These are phyloP conservation scores for Rosa chinensis DNA, from an alignment of 306 rosid genomes.

Conservation along the genomic window DNA sequence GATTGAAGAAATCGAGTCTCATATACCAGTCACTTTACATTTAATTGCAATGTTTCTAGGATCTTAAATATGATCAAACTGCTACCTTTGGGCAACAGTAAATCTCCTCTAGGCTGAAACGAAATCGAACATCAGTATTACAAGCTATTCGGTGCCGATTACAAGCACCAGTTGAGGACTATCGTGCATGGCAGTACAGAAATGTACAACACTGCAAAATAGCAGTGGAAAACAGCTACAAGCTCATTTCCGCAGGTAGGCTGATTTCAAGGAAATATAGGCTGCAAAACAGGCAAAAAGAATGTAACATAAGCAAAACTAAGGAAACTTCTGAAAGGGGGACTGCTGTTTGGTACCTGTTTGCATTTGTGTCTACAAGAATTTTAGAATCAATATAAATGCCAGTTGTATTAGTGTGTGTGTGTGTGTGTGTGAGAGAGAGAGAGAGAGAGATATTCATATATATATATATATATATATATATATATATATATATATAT, in stretches of 20 bases:
- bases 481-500: no score
- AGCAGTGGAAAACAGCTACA: slow-evolving; percentile 37
- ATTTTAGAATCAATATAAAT: neutral
- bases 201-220: slow-evolving; percentile 27
- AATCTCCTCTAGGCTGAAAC: neutral
- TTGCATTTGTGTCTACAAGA: neutral
- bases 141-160: neutral
- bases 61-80: slow-evolving; percentile 1
- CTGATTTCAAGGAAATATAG: slow-evolving; percentile 87
- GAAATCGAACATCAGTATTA: neutral
- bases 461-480: no score
- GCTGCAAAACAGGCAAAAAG: slow-evolving; percentile 56
- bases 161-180: neutral
- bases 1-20: neutral
- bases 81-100: neutral
- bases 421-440: no score
- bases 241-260: slow-evolving; percentile 84
- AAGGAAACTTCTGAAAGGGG: neutral
- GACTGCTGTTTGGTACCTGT: neutral
- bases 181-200: slow-evolving; percentile 1
- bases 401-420: neutral
- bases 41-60: slow-evolving; percentile 4
- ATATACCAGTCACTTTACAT: neutral
- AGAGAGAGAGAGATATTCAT: no score
- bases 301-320: neutral